Evolutionary conservation across 345 rosid species (phyloP).

Genomic region (Cardamine chenopodiifolia): DNA sequence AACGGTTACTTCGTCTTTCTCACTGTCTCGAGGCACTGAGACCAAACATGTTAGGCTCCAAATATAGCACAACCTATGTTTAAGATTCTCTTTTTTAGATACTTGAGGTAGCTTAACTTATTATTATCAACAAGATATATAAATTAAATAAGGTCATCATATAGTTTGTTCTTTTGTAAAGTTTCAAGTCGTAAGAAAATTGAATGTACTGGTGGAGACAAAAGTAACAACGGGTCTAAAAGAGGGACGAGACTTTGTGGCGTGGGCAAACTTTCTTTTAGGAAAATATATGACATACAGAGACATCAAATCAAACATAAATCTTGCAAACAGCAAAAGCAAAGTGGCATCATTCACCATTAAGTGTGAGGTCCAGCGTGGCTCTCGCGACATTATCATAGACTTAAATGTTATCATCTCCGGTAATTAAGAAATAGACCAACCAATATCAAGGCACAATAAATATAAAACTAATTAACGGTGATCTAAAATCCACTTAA

Average conservation of each 20-base stretch:
- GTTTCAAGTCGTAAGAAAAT: neutral
- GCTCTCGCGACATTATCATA: neutral
- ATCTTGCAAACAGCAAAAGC: constrained; percentile 26
- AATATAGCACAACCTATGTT: constrained; percentile 6
- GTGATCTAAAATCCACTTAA: neutral
- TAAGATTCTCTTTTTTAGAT: neutral
- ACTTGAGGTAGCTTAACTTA: neutral
- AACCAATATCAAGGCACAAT: neutral
- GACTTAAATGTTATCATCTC: neutral
- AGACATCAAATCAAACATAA: constrained; percentile 30
- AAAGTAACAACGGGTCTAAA: constrained; percentile 23
- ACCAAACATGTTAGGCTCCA: constrained; percentile 61
- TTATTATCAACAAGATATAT: neutral
- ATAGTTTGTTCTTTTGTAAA: neutral
- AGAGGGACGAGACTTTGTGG: constrained; percentile 10
- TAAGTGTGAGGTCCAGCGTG: constrained; percentile 13
- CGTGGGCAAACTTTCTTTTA: neutral
- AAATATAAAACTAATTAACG: neutral
- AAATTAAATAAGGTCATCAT: neutral
- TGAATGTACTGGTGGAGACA: constrained; percentile 10
- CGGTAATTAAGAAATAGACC: neutral
- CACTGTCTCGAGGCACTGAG: constrained; percentile 50
- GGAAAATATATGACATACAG: neutral
- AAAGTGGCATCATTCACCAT: constrained; percentile 25
- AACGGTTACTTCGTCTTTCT: constrained; percentile 53